Evolutionary conservation across 2,329 filamentous ascomycete species (phyloP).

Genomic region (Dryadomyces quercivorus): DNA sequence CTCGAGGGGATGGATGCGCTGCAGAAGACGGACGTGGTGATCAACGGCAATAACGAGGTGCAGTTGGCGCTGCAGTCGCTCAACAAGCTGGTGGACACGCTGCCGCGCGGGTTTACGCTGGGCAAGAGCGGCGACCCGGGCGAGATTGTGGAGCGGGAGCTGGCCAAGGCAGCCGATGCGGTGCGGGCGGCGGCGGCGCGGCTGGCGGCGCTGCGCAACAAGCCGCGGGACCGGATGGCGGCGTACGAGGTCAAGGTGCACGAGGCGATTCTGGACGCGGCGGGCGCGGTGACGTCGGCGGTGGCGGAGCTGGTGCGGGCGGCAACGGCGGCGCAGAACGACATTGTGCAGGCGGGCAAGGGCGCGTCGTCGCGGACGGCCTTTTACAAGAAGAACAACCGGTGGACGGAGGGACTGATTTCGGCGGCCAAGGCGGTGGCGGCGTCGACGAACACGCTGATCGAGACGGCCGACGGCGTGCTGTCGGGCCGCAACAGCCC

Average conservation of each 20-base stretch:
- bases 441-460: slow-evolving; percentile 83
- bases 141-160: slow-evolving; percentile 82
- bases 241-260: slow-evolving; percentile 95
- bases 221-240: slow-evolving; percentile 88
- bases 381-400: slow-evolving; percentile 99
- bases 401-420: slow-evolving; percentile 96
- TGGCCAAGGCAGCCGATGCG: slow-evolving; percentile 87
- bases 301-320: slow-evolving; percentile 93
- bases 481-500: slow-evolving; percentile 84
- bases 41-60: slow-evolving; percentile 94
- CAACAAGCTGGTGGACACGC: slow-evolving; percentile 84
- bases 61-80: slow-evolving; percentile 87
- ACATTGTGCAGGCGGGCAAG: slow-evolving; percentile 88
- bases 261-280: slow-evolving; percentile 87
- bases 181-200: slow-evolving; percentile 87
- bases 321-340: slow-evolving; percentile 82
- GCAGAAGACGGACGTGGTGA: slow-evolving; percentile 92
- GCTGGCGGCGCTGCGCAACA: slow-evolving; percentile 85
- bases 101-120: slow-evolving; percentile 82
- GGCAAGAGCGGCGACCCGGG: slow-evolving; percentile 74
- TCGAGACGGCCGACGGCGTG: slow-evolving; percentile 95
- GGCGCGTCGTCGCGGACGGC: slow-evolving; percentile 79
- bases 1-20: slow-evolving; percentile 81
- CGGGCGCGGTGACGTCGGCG: slow-evolving; percentile 83
- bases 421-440: slow-evolving; percentile 95